These are phyloP conservation scores for Pyrrhoderma noxium DNA, from an alignment of 1,284 basidiomycete genomes.

Conservation along the genomic window DNA sequence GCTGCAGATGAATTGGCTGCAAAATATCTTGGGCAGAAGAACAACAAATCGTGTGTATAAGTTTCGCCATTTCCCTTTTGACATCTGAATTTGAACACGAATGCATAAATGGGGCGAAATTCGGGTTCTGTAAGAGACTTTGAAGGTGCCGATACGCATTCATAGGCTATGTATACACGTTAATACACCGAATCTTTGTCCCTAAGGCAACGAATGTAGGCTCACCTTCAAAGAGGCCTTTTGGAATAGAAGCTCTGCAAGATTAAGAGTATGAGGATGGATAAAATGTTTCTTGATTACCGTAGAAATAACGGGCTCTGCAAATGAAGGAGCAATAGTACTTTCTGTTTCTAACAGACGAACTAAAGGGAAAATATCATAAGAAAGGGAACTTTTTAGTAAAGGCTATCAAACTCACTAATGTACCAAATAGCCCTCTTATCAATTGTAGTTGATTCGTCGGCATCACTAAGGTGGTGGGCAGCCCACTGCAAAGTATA, in stretches of 20 bases:
- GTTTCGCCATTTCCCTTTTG: conserved; percentile 41
- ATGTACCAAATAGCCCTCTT: neutral
- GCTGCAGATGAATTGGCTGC: conserved; percentile 74
- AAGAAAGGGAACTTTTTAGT: conserved; percentile 7
- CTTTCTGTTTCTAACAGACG: conserved; percentile 3
- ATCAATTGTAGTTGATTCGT: conserved; percentile 15
- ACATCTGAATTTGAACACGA: conserved; percentile 23
- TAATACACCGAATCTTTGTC: neutral
- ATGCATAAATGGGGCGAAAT: conserved; percentile 40
- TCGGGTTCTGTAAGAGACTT: conserved; percentile 51
- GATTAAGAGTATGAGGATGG: conserved; percentile 36
- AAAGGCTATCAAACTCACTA: conserved; percentile 1
- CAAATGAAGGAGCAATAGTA: conserved; percentile 48
- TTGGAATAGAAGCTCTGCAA: conserved; percentile 41
- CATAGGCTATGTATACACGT: conserved; percentile 37
- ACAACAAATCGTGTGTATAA: conserved; percentile 63
- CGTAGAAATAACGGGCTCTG: conserved; percentile 69
- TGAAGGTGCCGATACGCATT: conserved; percentile 59
- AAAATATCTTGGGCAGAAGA: conserved; percentile 75
- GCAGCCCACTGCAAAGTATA: conserved; percentile 45
- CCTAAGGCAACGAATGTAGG: neutral
- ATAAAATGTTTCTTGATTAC: conserved; percentile 55
- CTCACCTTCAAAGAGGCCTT: conserved; percentile 54
- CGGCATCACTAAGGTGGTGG: conserved; percentile 31
- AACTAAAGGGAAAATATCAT: conserved; percentile 3